phyloP scores from a whole-genome alignment of 1,284 basidiomycete species.

The Chiua sp. region DNA sequence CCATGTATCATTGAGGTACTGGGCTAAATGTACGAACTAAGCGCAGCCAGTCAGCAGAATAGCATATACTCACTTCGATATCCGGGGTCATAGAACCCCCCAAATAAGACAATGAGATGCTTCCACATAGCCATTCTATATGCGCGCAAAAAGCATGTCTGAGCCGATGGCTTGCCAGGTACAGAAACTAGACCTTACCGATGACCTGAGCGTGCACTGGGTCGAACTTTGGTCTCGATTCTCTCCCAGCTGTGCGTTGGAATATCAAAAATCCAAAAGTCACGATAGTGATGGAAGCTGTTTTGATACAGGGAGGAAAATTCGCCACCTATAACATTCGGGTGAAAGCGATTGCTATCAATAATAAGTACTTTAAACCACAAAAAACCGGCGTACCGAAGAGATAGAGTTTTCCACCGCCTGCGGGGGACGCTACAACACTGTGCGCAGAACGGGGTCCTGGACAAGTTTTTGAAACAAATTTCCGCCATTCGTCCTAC shows the following conservation, averaged over 20 bases:
- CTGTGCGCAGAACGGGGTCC: slow-evolving; percentile 88
- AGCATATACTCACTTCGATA: slow-evolving; percentile 59
- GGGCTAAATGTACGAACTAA: slow-evolving; percentile 50
- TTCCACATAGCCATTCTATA: slow-evolving; percentile 91
- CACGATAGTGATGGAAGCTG: slow-evolving; percentile 90
- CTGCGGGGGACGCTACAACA: slow-evolving; percentile 71
- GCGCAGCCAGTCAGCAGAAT: neutral
- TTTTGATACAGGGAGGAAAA: slow-evolving; percentile 89
- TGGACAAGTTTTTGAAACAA: slow-evolving; percentile 82
- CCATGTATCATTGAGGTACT: slow-evolving; percentile 90
- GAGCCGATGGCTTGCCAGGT: neutral
- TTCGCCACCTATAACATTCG: slow-evolving; percentile 64
- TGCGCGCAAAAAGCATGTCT: neutral
- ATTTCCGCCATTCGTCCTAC: slow-evolving; percentile 87
- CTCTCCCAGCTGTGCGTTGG: slow-evolving; percentile 84
- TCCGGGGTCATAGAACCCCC: slow-evolving; percentile 88
- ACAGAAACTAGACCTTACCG: slow-evolving; percentile 45
- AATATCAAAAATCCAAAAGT: slow-evolving; percentile 86
- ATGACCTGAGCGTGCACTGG: slow-evolving; percentile 86
- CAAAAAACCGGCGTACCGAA: slow-evolving; percentile 63
- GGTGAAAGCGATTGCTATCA: neutral
- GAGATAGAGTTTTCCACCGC: slow-evolving; percentile 85
- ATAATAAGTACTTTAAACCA: neutral
- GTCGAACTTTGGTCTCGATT: slow-evolving; percentile 85
- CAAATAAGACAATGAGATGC: slow-evolving; percentile 85